Conservation (phyloP, 2,329 filamentous ascomycete species). For the Phyllosticta ampelicida region DNA sequence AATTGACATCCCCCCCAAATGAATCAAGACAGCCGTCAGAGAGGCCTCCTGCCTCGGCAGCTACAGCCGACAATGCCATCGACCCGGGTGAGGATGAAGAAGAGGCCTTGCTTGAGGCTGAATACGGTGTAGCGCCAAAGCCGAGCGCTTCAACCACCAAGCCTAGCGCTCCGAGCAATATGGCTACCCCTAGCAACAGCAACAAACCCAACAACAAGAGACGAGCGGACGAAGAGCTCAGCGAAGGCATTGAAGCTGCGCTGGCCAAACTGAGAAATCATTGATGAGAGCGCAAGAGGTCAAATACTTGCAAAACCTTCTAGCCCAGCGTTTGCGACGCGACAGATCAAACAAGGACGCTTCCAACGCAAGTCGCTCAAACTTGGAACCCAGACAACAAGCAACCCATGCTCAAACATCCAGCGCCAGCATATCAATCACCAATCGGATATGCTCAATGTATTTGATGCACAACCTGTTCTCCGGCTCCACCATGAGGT, state of each 20-base stretch:
- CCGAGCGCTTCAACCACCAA: neutral
- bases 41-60: conserved; percentile 10
- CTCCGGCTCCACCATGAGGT: neutral
- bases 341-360: neutral
- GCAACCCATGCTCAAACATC: neutral
- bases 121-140: neutral
- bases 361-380: neutral
- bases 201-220: conserved; percentile 23
- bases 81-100: conserved; percentile 34
- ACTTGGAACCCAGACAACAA: neutral
- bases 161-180: neutral
- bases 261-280: conserved; percentile 43
- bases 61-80: conserved; percentile 4
- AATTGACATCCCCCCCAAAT: conserved; percentile 17
- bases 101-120: conserved; percentile 28
- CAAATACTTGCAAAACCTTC: neutral
- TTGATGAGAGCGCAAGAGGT: neutral
- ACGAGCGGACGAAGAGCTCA: conserved; percentile 34
- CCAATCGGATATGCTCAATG: conserved; percentile 1
- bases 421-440: neutral
- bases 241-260: conserved; percentile 49
- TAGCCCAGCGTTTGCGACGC: neutral
- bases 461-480: conserved; percentile 4
- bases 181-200: neutral
- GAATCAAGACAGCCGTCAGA: conserved; percentile 25